These are phyloP conservation scores for Cyclanthera cordifolia DNA, from an alignment of 306 rosid species.

Conservation along the genomic window DNA sequence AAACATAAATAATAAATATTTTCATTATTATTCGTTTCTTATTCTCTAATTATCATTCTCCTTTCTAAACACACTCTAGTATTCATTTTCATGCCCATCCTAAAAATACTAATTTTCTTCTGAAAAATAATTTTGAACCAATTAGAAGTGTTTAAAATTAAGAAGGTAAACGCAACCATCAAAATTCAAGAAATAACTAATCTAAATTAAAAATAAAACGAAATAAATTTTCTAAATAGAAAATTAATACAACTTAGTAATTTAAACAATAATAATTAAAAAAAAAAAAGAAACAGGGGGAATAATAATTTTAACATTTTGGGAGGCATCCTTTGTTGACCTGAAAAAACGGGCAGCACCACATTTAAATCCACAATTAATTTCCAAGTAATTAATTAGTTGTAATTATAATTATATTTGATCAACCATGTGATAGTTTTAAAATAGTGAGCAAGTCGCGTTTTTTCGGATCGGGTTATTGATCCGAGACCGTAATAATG, in stretches of 20 bases:
- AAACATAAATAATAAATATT: too few species aligned
- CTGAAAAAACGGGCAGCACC: not conserved
- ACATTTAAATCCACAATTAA: not conserved
- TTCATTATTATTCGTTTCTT: too few species aligned
- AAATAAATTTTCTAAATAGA: too few species aligned
- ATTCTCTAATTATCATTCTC: too few species aligned
- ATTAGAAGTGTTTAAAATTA: not conserved
- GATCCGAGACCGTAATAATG: conserved; percentile 8
- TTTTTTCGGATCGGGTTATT: conserved; percentile 11
- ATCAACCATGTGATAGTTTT: conserved; percentile 6
- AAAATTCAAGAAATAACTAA: not conserved
- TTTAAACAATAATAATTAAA: not conserved
- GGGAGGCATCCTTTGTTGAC: not conserved
- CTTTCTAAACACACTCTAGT: too few species aligned
- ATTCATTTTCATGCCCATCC: too few species aligned
- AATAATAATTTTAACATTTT: not conserved
- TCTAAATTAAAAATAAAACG: not conserved
- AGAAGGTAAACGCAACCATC: too few species aligned
- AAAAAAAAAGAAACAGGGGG: not conserved
- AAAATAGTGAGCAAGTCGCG: not conserved
- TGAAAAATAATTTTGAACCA: too few species aligned
- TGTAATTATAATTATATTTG: not conserved
- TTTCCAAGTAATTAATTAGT: not conserved
- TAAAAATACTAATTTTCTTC: too few species aligned
- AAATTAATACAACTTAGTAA: not conserved